phyloP scores from a whole-genome alignment of 306 rosid species.

The Vigna mungo region DNA sequence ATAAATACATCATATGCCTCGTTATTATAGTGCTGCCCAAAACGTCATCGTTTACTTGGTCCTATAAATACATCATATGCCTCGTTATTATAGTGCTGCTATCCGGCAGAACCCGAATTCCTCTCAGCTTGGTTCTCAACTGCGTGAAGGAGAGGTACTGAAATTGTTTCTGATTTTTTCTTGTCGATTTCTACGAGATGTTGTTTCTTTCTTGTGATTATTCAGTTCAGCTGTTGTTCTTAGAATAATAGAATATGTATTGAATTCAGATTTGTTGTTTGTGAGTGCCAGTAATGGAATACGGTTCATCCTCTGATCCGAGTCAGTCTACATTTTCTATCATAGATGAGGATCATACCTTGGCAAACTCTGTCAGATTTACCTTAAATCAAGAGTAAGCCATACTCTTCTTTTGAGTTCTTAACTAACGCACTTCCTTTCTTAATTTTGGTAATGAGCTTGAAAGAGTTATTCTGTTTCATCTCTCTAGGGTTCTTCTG shows the following conservation, averaged over 20 bases:
- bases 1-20: too few relatives aligned
- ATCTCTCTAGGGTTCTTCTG: neutral
- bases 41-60: too few relatives aligned
- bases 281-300: slow-evolving; percentile 61
- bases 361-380: slow-evolving; percentile 75
- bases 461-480: too few relatives aligned
- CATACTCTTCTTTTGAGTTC: neutral
- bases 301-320: slow-evolving; percentile 62
- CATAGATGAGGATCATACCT: slow-evolving; percentile 76
- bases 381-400: slow-evolving; percentile 85
- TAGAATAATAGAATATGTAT: neutral
- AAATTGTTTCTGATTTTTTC: neutral
- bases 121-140: neutral
- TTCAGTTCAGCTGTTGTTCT: neutral
- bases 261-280: slow-evolving; percentile 8
- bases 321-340: slow-evolving; percentile 74
- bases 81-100: too few relatives aligned
- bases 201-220: neutral
- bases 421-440: neutral
- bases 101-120: too few relatives aligned
- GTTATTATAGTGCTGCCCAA: too few relatives aligned
- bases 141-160: neutral
- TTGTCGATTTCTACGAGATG: neutral
- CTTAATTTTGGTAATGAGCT: neutral
- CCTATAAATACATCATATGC: too few relatives aligned